phyloP scores from a whole-genome alignment of 768 basidiomycete genomes.

The Amanita jacksonii region DNA sequence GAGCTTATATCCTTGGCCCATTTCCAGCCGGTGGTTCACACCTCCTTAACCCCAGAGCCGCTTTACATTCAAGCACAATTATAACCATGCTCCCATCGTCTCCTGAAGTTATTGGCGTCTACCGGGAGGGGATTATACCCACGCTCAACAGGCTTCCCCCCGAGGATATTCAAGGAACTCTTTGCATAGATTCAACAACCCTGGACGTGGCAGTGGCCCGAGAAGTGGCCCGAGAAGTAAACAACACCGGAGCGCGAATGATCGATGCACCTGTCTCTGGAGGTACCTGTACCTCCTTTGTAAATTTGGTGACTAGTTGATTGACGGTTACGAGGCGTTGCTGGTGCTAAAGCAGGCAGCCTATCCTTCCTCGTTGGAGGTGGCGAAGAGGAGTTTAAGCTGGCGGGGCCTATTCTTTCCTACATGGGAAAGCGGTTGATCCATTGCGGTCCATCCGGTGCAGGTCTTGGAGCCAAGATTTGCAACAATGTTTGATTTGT shows the following conservation, averaged over 20 bases:
- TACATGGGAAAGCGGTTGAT: conserved; percentile 78
- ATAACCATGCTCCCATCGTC: conserved; percentile 92
- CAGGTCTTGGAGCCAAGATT: conserved; percentile 82
- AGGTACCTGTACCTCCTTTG: conserved; percentile 42
- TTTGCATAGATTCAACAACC: conserved; percentile 89
- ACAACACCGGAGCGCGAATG: conserved; percentile 54
- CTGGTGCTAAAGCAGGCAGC: conserved; percentile 81
- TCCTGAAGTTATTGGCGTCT: conserved; percentile 76
- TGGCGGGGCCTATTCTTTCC: conserved; percentile 49
- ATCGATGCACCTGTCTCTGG: conserved; percentile 94
- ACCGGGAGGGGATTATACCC: conserved; percentile 58
- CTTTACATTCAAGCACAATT: conserved; percentile 52
- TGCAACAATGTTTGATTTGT: conserved; percentile 64
- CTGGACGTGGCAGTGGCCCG: conserved; percentile 72
- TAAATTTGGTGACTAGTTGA: not conserved
- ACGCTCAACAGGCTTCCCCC: conserved; percentile 42
- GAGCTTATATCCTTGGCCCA: no score
- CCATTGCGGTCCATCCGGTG: conserved; percentile 74
- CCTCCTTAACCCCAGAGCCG: conserved; percentile 36
- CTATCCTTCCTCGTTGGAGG: conserved; percentile 92
- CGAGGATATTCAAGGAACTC: conserved; percentile 29
- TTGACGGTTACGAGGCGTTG: conserved; percentile 45
- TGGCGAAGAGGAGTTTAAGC: conserved; percentile 42
- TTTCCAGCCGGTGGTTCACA: no score
- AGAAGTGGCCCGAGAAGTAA: conserved; percentile 47